Conservation (phyloP, 176 grass and related monocot species). For the Ampelocalamus luodianensis region DNA sequence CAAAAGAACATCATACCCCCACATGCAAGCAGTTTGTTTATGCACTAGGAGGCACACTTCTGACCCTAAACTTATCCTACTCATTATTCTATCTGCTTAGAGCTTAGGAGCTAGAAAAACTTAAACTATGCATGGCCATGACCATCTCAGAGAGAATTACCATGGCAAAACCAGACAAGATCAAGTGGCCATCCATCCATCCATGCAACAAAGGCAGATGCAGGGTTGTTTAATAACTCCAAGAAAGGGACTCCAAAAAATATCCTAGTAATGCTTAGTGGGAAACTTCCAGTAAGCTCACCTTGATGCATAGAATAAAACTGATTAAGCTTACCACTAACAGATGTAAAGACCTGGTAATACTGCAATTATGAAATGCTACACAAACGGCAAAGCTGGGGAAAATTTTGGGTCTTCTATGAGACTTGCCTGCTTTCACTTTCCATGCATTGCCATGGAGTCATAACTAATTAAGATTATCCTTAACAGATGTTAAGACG, state of each 20-base stretch:
- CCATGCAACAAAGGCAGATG: conserved; percentile 48
- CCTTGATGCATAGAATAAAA: conserved; percentile 42
- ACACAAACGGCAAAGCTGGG: not conserved
- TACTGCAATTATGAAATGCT: conserved; percentile 32
- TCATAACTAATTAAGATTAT: not conserved
- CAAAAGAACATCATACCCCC: conserved; percentile 59
- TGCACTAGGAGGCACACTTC: conserved; percentile 55
- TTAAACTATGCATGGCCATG: conserved; percentile 49
- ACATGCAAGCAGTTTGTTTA: conserved; percentile 60
- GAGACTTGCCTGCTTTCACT: conserved; percentile 37
- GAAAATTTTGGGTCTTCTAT: not conserved
- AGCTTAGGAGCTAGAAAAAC: conserved; percentile 66
- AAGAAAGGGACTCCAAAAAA: conserved; percentile 18
- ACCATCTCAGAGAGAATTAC: not conserved
- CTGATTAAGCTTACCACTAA: conserved; percentile 30
- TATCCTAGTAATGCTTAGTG: conserved; percentile 27
- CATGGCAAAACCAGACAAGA: conserved; percentile 53
- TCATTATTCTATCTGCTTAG: conserved; percentile 40
- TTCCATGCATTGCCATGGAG: conserved; percentile 37
- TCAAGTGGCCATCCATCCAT: conserved; percentile 51
- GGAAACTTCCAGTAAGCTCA: conserved; percentile 65
- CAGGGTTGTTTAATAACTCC: conserved; percentile 49
- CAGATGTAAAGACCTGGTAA: conserved; percentile 51
- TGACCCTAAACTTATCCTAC: conserved; percentile 56
- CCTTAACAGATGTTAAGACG: conserved; percentile 6